phyloP scores from a whole-genome alignment of 306 rosid genomes.

The Medicago ruthenica region DNA sequence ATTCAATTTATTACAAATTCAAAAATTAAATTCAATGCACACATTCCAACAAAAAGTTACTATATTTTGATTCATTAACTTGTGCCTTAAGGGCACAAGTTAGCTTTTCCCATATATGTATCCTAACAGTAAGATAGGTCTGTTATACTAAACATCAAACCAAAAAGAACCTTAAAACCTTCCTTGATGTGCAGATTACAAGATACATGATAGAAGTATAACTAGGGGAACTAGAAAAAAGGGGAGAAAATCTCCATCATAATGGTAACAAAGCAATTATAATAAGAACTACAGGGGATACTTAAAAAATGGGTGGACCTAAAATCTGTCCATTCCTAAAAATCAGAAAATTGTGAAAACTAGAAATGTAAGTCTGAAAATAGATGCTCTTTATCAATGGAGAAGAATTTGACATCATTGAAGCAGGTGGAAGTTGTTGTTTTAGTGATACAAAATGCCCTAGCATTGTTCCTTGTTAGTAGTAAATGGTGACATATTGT shows the following conservation, averaged over 20 bases:
- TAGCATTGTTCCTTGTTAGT: not conserved
- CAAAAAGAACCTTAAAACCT: not conserved
- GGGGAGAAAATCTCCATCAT: not conserved
- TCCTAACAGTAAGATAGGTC: not conserved
- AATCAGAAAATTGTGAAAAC: slow-evolving; percentile 7
- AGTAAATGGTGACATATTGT: slow-evolving; percentile 6
- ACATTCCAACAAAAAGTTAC: too few relatives aligned
- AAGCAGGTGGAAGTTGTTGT: not conserved
- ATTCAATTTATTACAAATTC: too few relatives aligned
- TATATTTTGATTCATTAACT: too few relatives aligned
- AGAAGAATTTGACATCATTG: not conserved
- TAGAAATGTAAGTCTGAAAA: slow-evolving; percentile 8
- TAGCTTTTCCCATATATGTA: too few relatives aligned
- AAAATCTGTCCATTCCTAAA: slow-evolving; percentile 12
- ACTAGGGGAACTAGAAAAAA: not conserved
- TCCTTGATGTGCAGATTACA: not conserved
- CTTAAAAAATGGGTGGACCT: not conserved
- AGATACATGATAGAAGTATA: not conserved
- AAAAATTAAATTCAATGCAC: too few relatives aligned
- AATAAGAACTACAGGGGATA: slow-evolving; percentile 4
- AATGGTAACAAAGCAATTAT: not conserved
- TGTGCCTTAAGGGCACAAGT: too few relatives aligned
- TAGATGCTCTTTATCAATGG: not conserved
- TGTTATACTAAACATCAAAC: not conserved
- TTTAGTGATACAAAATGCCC: not conserved